phyloP scores from a whole-genome alignment of 2,329 filamentous ascomycete genomes.

The Colletotrichum lini region DNA sequence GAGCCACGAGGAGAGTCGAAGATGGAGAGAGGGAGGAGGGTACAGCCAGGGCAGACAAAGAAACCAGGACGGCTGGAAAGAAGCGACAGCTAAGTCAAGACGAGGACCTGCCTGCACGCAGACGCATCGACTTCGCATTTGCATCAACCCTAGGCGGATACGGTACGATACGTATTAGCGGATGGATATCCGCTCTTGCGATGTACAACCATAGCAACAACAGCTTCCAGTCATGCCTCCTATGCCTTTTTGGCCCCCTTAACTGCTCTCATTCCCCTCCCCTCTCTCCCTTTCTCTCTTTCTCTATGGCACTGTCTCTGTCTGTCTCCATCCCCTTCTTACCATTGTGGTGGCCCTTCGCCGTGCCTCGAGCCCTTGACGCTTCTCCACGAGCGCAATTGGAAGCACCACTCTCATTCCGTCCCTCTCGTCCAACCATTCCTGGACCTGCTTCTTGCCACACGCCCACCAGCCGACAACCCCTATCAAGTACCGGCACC shows the following conservation, averaged over 20 bases:
- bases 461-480: conserved; percentile 6
- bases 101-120: conserved; percentile 25
- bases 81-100: conserved; percentile 29
- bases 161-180: conserved; percentile 19
- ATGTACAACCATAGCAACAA: neutral
- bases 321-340: neutral
- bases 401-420: neutral
- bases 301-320: neutral
- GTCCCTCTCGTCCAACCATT: conserved; percentile 13
- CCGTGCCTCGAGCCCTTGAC: neutral
- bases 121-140: neutral
- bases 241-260: neutral
- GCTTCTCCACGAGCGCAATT: neutral
- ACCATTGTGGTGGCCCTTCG: neutral
- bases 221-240: neutral
- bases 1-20: neutral
- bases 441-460: conserved; percentile 33
- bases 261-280: too few relatives aligned
- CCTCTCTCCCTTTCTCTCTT: neutral
- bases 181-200: neutral
- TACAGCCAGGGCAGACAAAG: too few relatives aligned
- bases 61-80: conserved; percentile 3
- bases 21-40: neutral
- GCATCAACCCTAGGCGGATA: conserved; percentile 1
- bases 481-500: conserved; percentile 26